Conservation (phyloP, 371 early-diverging fungal species). For the Funneliformis caledonium region DNA sequence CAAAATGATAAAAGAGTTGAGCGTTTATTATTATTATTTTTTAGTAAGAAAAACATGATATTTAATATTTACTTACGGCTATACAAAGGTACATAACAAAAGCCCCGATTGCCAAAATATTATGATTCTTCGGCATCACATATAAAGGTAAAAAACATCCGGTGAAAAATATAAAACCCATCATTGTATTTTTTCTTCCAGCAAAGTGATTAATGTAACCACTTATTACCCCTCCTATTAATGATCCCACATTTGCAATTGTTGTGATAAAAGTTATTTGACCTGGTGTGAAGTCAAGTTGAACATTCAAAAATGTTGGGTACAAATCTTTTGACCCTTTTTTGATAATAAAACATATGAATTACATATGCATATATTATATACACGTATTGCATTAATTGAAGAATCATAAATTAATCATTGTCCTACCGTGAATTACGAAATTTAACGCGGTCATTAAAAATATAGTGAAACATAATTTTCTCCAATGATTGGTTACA, state of each 20-base stretch:
- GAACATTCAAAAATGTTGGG: slow-evolving; percentile 67
- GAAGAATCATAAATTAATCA: neutral
- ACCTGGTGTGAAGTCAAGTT: slow-evolving; percentile 57
- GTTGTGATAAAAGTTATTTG: slow-evolving; percentile 65
- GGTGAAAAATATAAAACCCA: slow-evolving; percentile 54
- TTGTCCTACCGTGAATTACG: slow-evolving; percentile 5
- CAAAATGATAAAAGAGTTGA: neutral
- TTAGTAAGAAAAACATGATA: neutral
- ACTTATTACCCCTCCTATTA: slow-evolving; percentile 63
- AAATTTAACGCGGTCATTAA: slow-evolving; percentile 12
- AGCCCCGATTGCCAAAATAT: slow-evolving; percentile 58
- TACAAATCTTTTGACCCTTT: slow-evolving; percentile 74
- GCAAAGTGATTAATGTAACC: slow-evolving; percentile 73
- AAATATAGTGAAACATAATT: neutral
- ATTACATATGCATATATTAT: neutral
- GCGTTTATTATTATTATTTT: neutral
- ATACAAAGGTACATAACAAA: slow-evolving; percentile 68
- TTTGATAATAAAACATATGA: slow-evolving; percentile 57
- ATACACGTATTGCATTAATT: neutral
- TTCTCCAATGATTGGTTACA: neutral
- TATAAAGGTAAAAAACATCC: slow-evolving; percentile 71
- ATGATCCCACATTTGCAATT: slow-evolving; percentile 69
- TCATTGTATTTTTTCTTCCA: slow-evolving; percentile 65
- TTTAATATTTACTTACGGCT: slow-evolving; percentile 47
- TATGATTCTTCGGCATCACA: slow-evolving; percentile 58